Base-by-base conservation (phyloP, 1,284 basidiomycete genomes). In the Caloboletus firmus region DNA sequence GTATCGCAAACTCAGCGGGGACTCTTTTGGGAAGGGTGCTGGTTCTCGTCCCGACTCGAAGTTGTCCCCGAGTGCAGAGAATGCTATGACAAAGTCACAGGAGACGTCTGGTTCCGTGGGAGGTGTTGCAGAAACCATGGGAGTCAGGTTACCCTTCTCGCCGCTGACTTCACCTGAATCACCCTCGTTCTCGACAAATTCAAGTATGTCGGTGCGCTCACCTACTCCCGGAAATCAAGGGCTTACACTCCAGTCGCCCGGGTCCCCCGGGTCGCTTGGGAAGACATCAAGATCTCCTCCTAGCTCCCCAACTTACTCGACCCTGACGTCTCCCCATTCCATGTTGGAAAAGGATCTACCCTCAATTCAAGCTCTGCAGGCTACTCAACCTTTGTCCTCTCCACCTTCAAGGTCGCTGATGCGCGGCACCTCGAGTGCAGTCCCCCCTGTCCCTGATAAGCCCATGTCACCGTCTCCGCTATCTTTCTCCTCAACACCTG, bases 241-340 rank as follows among this genome's bases (percentile, higher is more conserved):
- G 5, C n/a, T 44, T 15, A 12, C 39, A 8, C 18, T 57, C 30
- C 67, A 59, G 36, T 50, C 52, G 4, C 52, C 57, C 43, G 65
- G 49, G 39, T 55, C 63, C 43, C 54, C 64, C 15, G 45, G 51
- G 18, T 52, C 50, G 10, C 42, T 51, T n/a, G 51, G 55, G 15
- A 68, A 41, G 42, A 39, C 62, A 35, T 41, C 56, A 18, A 66
- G 45, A 36, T 60, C 59, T 46, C 62, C 58, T 22, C 55, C 64
- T 32, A 52, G 58, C 18, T 77, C 77, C 22, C 68, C 74, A 20
- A 55, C 62, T 39, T 69, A 71, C 32, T 79, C 78, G 7, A 51
- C 73, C 44, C 54, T 80, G 48, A 78, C 77, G 18, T 79, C 77
- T 10, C 77, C 78, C 3, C 70, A 79, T 60, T 78, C 76, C 48